These are phyloP conservation scores for Baorangia bicolor DNA, from an alignment of 768 basidiomycete genomes.

Conservation along the genomic window DNA sequence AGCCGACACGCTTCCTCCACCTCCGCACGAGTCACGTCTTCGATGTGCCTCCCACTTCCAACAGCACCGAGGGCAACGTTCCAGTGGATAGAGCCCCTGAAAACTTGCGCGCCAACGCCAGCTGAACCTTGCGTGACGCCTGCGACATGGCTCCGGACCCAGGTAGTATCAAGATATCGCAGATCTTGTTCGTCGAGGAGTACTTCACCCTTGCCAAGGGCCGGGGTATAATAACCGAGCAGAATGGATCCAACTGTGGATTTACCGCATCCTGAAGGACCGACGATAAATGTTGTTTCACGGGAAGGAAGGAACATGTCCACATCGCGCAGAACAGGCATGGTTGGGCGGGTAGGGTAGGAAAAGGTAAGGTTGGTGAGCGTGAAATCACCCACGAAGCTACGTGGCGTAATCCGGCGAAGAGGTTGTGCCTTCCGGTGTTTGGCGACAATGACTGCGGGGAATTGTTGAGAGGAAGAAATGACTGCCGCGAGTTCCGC, in stretches of 20 bases:
- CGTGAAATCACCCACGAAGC: constrained; percentile 70
- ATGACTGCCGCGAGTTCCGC: constrained; percentile 28
- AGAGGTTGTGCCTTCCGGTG: constrained; percentile 33
- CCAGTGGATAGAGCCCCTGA: constrained; percentile 77
- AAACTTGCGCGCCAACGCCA: constrained; percentile 42
- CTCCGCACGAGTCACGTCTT: constrained; percentile 60
- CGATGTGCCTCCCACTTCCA: constrained; percentile 41
- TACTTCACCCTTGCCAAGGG: constrained; percentile 53
- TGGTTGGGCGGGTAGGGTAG: constrained; percentile 69
- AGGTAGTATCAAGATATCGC: constrained; percentile 68
- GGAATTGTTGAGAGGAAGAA: constrained; percentile 36
- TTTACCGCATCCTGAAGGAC: constrained; percentile 77
- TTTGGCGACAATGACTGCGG: constrained; percentile 20
- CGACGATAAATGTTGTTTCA: constrained; percentile 80
- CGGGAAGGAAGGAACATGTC: constrained; percentile 66
- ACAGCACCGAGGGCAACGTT: constrained; percentile 81
- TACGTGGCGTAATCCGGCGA: constrained; percentile 62
- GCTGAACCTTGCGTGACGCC: constrained; percentile 80
- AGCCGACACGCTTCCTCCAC: constrained; percentile 81
- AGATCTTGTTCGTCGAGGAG: constrained; percentile 81
- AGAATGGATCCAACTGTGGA: constrained; percentile 65
- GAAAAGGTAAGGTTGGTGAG: constrained; percentile 62
- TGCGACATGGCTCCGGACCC: constrained; percentile 67
- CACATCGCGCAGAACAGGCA: constrained; percentile 57
- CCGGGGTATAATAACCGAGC: constrained; percentile 71